Base-by-base conservation (phyloP, 2,329 filamentous ascomycete species). In the Xenoacremonium recifei region DNA sequence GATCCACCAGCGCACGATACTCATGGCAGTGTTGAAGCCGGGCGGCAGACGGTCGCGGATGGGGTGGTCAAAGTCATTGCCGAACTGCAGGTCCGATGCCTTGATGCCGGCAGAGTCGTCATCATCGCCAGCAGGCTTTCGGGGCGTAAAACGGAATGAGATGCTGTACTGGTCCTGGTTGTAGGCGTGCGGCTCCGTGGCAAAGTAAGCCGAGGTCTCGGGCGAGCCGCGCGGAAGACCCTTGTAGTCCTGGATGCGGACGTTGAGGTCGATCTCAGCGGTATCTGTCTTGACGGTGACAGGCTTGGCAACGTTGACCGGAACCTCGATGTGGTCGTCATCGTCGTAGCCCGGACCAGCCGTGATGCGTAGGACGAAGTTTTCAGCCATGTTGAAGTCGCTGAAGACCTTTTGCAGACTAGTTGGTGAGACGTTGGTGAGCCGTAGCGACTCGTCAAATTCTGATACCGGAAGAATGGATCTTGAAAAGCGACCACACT, bases 31-130 rank as follows among this genome's bases (percentile, higher is more conserved):
- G 60, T 81, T 82, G 66, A 96, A 95, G 0, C 92, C 90, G 0
- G 89, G 88, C 0, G 93, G 92, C 2, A 99, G 73, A 13, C 84
- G 80, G 61, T 96, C 86, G 21, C 89, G 80, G 54, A 99, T 93
- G 0, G 93, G 89, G 37, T 87, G 80, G 59, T 96, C 91, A 62
- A 97, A 96, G 71, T 96, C 90, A 64, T 97, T 97, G 31, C 92
- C 93, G 56, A 96, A 96, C 40, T 96, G 82, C 3, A 99, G 73
- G 48, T 95, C 83, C 19, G 79, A 66, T 33, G 81, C 89, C 3
- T 75, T 73, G 42, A 95, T 82, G 25, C 76, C 75, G n/a, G 17
- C 5, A 5, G 42, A 20, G 5, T 50, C 45, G n/a, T n/a, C n/a
- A 3, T 51, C 48, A 1, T 46, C 47, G 6, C 39, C 49, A 32